Evolutionary conservation across 371 early-diverging fungal genomes (phyloP).

Genomic region (Lichtheimia ramosa): DNA sequence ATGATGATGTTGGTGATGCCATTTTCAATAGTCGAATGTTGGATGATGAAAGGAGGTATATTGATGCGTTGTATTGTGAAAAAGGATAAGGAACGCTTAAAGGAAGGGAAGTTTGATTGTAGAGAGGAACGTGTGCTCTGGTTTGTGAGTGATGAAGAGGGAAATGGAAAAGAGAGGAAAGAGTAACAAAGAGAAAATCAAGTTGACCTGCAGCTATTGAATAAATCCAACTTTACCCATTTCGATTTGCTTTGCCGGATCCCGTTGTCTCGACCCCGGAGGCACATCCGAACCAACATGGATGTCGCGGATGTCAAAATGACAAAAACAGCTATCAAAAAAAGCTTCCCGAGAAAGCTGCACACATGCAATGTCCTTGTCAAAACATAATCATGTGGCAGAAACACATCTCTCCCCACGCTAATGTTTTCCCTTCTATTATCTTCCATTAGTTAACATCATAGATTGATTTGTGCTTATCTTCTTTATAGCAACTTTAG

Average conservation of each 20-base stretch:
- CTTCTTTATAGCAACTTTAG: no score
- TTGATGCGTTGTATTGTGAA: neutral
- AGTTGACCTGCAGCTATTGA: neutral
- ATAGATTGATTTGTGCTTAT: no score
- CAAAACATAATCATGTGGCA: no score
- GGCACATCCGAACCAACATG: neutral
- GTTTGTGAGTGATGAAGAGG: constrained; percentile 6
- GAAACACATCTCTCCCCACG: no score
- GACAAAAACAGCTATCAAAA: no score
- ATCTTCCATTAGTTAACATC: no score
- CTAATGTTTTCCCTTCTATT: no score
- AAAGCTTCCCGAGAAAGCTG: no score
- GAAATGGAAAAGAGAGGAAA: constrained; percentile 12
- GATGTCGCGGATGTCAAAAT: constrained; percentile 1
- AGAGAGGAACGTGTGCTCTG: constrained; percentile 6
- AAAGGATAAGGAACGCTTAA: neutral
- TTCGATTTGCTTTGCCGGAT: neutral
- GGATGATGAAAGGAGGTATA: neutral
- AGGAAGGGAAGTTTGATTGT: neutral
- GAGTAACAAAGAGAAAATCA: constrained; percentile 2
- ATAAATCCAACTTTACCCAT: neutral
- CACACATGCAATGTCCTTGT: no score
- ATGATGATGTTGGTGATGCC: constrained; percentile 6
- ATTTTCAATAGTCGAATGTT: neutral
- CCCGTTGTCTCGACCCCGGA: constrained; percentile 3